Evolutionary conservation across 331 rosid species (phyloP).

Genomic region (Pyrus hybrid): DNA sequence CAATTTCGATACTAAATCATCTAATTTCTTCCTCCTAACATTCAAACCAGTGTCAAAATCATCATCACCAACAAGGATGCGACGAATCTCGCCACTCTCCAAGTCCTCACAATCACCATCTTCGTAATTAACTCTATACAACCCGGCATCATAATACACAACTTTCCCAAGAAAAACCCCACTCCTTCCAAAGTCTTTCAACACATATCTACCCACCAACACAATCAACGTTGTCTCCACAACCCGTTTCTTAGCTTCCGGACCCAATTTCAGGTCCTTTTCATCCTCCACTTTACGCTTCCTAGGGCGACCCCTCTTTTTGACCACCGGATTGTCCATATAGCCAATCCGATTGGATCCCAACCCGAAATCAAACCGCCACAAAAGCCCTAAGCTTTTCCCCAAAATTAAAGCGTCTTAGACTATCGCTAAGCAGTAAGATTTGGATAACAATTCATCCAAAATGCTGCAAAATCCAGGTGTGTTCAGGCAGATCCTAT

Average conservation of each 20-base stretch:
- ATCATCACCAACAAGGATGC: constrained; percentile 33
- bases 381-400: constrained; percentile 14
- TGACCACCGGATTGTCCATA: constrained; percentile 58
- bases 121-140: constrained; percentile 68
- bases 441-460: constrained; percentile 6
- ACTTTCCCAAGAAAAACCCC: constrained; percentile 75
- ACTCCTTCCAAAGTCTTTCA: constrained; percentile 54
- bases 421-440: not conserved
- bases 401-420: not conserved
- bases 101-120: constrained; percentile 88
- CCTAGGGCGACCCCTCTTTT: constrained; percentile 89
- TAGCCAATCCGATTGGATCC: constrained; percentile 11
- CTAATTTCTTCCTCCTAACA: constrained; percentile 38
- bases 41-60: constrained; percentile 29
- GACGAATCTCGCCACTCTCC: constrained; percentile 68
- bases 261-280: constrained; percentile 23
- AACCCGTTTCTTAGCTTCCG: constrained; percentile 38
- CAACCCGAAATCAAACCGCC: constrained; percentile 5
- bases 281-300: constrained; percentile 56
- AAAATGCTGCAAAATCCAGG: constrained; percentile 8
- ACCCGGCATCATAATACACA: constrained; percentile 49
- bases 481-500: constrained; percentile 32
- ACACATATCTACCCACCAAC: constrained; percentile 54
- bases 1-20: constrained; percentile 24
- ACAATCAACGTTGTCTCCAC: constrained; percentile 34